A percentile compares a stretch with the other conserved stretches of the same genome.
Evolutionary conservation across 1,139 yeast species (phyloP).

Genomic region (Candida smagusa): DNA sequence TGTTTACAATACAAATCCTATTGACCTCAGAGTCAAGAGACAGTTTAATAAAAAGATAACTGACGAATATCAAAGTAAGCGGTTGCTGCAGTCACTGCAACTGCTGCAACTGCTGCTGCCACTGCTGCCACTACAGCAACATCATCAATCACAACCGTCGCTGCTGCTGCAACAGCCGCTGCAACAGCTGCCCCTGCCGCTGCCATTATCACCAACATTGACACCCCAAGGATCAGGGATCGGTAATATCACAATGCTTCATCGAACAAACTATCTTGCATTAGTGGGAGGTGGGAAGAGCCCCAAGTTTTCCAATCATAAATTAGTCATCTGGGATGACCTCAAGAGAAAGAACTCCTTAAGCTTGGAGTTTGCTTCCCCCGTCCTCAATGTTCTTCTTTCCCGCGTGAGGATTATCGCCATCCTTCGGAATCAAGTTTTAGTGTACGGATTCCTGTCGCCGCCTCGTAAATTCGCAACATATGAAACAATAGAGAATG

Average conservation of each 20-base stretch:
- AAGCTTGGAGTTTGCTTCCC: slow-evolving; percentile 68
- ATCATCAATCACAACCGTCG: slow-evolving; percentile 1
- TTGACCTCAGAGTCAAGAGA: slow-evolving; percentile 74
- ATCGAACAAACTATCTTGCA: slow-evolving; percentile 85
- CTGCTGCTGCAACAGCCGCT: slow-evolving; percentile 1
- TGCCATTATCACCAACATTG: slow-evolving; percentile 1
- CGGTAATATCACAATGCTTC: slow-evolving; percentile 77
- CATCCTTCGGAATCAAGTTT: slow-evolving; percentile 62
- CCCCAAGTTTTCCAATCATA: slow-evolving; percentile 76
- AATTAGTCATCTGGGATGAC: slow-evolving; percentile 88
- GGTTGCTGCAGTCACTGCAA: slow-evolving; percentile 7
- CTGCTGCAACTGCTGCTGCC: neutral
- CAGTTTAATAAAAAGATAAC: slow-evolving; percentile 31
- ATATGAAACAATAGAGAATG: slow-evolving; percentile 71
- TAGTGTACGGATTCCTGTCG: slow-evolving; percentile 75
- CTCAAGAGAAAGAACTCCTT: slow-evolving; percentile 73
- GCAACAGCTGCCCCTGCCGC: slow-evolving; percentile 4
- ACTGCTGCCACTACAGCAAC: slow-evolving; percentile 3
- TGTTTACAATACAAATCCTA: slow-evolving; percentile 86
- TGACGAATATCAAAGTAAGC: slow-evolving; percentile 7
- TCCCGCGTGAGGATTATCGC: slow-evolving; percentile 76
- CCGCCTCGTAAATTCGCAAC: slow-evolving; percentile 70
- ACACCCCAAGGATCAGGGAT: slow-evolving; percentile 50
- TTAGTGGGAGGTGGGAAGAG: slow-evolving; percentile 83
- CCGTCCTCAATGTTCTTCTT: slow-evolving; percentile 69